Conservation (phyloP, 768 basidiomycete genomes). For the Boletus rubroflammeus region DNA sequence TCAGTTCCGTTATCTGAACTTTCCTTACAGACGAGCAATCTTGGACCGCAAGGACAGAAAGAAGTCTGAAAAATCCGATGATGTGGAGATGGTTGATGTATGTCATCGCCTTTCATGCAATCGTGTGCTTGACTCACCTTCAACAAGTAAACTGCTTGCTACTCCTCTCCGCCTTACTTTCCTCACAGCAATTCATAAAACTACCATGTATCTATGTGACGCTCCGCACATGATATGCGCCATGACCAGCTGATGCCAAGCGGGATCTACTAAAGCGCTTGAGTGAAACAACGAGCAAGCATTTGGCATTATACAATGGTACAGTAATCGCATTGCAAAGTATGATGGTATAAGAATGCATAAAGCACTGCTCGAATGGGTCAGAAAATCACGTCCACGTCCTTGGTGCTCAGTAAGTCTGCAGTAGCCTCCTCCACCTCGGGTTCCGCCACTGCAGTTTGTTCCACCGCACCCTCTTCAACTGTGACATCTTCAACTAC, state of each 20-base stretch:
- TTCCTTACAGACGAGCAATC: slow-evolving; percentile 63
- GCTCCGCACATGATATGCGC: slow-evolving; percentile 51
- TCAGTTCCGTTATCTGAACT: slow-evolving; percentile 4
- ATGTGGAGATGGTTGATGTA: slow-evolving; percentile 81
- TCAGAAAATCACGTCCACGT: slow-evolving; percentile 92
- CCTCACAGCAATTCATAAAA: slow-evolving; percentile 41
- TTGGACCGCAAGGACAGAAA: slow-evolving; percentile 83
- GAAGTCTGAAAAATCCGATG: slow-evolving; percentile 53
- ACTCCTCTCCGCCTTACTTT: slow-evolving; percentile 9
- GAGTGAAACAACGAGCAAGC: slow-evolving; percentile 10
- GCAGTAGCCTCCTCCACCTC: slow-evolving; percentile 35
- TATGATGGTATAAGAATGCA: slow-evolving; percentile 13
- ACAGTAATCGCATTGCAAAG: slow-evolving; percentile 6
- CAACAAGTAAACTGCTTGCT: slow-evolving; percentile 22
- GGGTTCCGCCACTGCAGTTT: slow-evolving; percentile 1
- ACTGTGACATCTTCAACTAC: slow-evolving; percentile 28
- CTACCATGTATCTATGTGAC: slow-evolving; percentile 64
- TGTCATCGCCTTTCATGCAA: slow-evolving; percentile 32
- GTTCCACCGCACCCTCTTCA: slow-evolving; percentile 30
- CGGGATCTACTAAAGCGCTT: not conserved
- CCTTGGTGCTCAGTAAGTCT: slow-evolving; percentile 81
- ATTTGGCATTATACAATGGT: slow-evolving; percentile 10
- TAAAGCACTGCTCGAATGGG: not conserved
- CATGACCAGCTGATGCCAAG: slow-evolving; percentile 33
- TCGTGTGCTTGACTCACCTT: slow-evolving; percentile 10